Conservation (phyloP, 495 filamentous ascomycete species). For the Evansstolkia leycettana region DNA sequence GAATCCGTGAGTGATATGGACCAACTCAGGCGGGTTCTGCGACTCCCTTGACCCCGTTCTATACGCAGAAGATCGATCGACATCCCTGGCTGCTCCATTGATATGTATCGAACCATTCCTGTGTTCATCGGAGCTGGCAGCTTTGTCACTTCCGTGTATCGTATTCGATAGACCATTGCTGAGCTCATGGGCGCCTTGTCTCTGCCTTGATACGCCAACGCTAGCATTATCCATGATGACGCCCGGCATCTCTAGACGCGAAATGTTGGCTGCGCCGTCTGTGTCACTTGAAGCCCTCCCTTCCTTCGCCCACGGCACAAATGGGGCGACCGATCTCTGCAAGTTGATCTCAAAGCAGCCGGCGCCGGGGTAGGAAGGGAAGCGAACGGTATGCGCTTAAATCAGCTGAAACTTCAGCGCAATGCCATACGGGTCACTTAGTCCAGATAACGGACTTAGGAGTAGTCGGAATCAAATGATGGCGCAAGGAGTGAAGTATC, state of each 20-base stretch:
- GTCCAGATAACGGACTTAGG: not conserved
- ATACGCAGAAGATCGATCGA: not conserved
- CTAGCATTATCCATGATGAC: slow-evolving; percentile 34
- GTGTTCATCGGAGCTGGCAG: slow-evolving; percentile 4
- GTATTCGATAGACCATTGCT: slow-evolving; percentile 13
- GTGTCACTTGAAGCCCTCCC: slow-evolving; percentile 13
- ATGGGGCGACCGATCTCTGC: slow-evolving; percentile 10
- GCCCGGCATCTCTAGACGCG: slow-evolving; percentile 29
- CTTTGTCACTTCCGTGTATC: slow-evolving; percentile 6
- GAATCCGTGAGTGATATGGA: slow-evolving; percentile 67
- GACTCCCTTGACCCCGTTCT: slow-evolving; percentile 2
- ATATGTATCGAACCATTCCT: slow-evolving; percentile 18
- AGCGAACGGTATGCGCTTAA: slow-evolving; percentile 10
- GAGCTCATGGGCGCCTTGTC: slow-evolving; percentile 12
- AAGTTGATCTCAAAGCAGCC: slow-evolving; percentile 11
- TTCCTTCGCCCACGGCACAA: slow-evolving; percentile 20
- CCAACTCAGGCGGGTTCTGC: slow-evolving; percentile 51
- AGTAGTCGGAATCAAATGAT: no score
- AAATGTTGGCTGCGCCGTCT: slow-evolving; percentile 1
- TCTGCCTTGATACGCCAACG: slow-evolving; percentile 16
- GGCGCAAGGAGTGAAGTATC: no score
- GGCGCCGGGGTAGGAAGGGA: slow-evolving; percentile 19
- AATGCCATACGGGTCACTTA: slow-evolving; percentile 24
- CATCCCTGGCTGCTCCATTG: slow-evolving; percentile 12
- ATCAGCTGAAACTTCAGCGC: slow-evolving; percentile 9